Percentiles rank a stretch among this genome's conserved stretches.
Evolutionary conservation across 2,329 filamentous ascomycete species (phyloP).

Genomic region (Trichoderma citrinoviride): DNA sequence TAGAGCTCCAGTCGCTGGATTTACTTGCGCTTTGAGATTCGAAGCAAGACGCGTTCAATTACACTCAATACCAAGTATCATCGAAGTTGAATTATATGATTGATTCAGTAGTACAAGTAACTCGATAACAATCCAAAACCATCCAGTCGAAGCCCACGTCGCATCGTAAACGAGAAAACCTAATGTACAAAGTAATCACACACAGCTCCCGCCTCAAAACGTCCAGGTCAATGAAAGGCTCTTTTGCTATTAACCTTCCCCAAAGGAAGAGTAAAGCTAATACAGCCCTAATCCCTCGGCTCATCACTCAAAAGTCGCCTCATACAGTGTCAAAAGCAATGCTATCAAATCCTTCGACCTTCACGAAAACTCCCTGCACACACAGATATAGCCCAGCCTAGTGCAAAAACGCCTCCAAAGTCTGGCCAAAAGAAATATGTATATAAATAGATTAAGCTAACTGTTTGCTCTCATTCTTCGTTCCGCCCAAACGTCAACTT

Average conservation of each 20-base stretch:
- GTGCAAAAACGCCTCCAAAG: constrained; percentile 3
- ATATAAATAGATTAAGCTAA: not conserved
- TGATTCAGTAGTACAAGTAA: not conserved
- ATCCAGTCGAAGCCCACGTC: not conserved
- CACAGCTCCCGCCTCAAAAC: not conserved
- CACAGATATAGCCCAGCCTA: not conserved
- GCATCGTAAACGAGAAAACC: not conserved
- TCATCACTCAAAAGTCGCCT: not conserved
- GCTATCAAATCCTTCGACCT: not conserved
- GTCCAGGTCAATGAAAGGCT: constrained; percentile 16
- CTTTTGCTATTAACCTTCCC: constrained; percentile 29
- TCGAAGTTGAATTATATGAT: not conserved
- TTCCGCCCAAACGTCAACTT: constrained; percentile 4
- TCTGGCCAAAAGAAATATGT: not conserved
- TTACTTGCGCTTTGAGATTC: not conserved
- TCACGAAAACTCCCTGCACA: not conserved
- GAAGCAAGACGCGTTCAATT: no score
- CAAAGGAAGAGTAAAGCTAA: not conserved
- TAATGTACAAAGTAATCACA: not conserved
- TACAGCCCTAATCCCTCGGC: no score
- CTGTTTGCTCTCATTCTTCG: not conserved
- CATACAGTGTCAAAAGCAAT: not conserved
- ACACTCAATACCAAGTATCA: no score
- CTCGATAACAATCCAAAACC: not conserved
- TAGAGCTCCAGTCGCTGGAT: not conserved